Percentiles rank a stretch among this genome's conserved stretches.
Conservation (phyloP, 2,329 filamentous ascomycete species). For the Rutstroemia sp. region DNA sequence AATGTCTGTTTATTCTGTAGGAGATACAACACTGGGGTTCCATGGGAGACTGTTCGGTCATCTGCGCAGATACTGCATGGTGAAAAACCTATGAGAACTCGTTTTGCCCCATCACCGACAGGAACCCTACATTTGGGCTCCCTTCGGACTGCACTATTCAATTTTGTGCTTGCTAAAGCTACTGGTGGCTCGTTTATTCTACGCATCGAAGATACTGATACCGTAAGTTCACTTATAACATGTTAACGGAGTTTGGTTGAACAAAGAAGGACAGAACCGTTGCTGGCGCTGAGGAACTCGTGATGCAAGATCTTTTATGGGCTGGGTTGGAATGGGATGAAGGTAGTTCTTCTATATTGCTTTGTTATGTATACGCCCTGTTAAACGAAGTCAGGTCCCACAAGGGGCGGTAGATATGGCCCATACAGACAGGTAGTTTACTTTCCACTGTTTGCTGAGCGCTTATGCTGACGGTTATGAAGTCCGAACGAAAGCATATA, state of each 20-base stretch:
- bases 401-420: constrained; percentile 71
- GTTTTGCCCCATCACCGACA: constrained; percentile 93
- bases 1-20: constrained; percentile 1
- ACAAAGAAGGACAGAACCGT: constrained; percentile 59
- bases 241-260: constrained; percentile 12
- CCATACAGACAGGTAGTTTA: constrained; percentile 71
- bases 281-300: constrained; percentile 65
- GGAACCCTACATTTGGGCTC: constrained; percentile 91
- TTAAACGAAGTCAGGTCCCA: constrained; percentile 50
- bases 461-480: neutral
- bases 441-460: constrained; percentile 9
- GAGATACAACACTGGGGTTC: constrained; percentile 2
- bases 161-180: constrained; percentile 80
- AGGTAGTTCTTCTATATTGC: constrained; percentile 41
- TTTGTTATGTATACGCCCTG: constrained; percentile 11
- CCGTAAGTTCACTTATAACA: constrained; percentile 42
- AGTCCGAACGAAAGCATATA: constrained; percentile 71
- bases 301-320: constrained; percentile 80
- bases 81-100: constrained; percentile 59
- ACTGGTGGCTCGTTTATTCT: constrained; percentile 87
- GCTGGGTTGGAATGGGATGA: constrained; percentile 90
- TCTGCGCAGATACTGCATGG: constrained; percentile 32
- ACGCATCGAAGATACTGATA: constrained; percentile 91
- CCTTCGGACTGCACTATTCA: constrained; percentile 88
- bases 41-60: constrained; percentile 11